phyloP scores from a whole-genome alignment of 768 basidiomycete species.

The Mycena vulgaris region DNA sequence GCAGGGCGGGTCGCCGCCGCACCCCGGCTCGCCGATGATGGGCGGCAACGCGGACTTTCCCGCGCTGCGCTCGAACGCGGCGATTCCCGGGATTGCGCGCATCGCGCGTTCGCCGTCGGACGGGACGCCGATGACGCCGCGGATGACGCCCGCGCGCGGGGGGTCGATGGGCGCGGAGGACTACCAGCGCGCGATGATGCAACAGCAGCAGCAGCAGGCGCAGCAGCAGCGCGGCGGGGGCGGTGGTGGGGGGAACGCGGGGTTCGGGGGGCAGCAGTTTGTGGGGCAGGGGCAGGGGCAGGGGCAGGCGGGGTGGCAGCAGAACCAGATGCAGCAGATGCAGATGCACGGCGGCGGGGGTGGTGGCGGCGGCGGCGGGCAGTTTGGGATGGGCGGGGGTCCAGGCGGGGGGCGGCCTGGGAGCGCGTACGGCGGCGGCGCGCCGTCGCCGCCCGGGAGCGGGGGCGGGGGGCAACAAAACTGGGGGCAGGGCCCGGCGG shows the following conservation, averaged over 20 bases:
- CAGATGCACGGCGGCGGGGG: constrained; percentile 46
- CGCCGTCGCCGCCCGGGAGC: constrained; percentile 62
- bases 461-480: constrained; percentile 46
- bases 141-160: constrained; percentile 60
- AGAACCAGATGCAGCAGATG: constrained; percentile 51
- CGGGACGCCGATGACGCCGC: constrained; percentile 52
- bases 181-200: constrained; percentile 69
- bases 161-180: constrained; percentile 65
- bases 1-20: constrained; percentile 57
- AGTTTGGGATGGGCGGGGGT: constrained; percentile 44
- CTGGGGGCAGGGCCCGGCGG: constrained; percentile 45
- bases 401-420: constrained; percentile 31
- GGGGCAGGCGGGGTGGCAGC: constrained; percentile 56
- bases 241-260: not conserved
- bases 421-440: constrained; percentile 48
- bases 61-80: constrained; percentile 68
- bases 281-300: too few species aligned
- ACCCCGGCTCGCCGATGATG: constrained; percentile 63
- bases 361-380: constrained; percentile 43
- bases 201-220: constrained; percentile 23
- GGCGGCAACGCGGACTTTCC: constrained; percentile 61
- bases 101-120: constrained; percentile 86
- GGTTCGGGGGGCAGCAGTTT: constrained; percentile 53
- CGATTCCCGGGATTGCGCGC: constrained; percentile 83
- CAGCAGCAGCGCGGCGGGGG: constrained; percentile 26